These are phyloP conservation scores for Penicillium angulare DNA, from an alignment of 495 filamentous ascomycete species.

Conservation along the genomic window DNA sequence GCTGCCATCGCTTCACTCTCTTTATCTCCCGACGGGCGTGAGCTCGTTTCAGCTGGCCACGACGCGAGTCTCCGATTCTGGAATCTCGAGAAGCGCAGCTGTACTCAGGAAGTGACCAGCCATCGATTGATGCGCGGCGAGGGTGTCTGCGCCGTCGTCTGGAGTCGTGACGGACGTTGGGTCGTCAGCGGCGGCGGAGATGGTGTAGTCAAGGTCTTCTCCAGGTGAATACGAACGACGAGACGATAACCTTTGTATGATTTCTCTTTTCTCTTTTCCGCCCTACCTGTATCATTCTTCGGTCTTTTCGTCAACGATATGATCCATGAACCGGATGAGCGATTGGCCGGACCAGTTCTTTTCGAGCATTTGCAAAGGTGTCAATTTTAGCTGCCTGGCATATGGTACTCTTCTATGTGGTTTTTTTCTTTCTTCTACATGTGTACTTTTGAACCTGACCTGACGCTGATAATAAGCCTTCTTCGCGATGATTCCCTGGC, in stretches of 20 bases:
- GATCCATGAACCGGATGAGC: conserved; percentile 45
- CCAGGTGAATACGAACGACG: conserved; percentile 45
- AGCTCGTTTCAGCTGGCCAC: conserved; percentile 94
- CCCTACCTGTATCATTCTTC: conserved; percentile 26
- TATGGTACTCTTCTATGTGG: conserved; percentile 37
- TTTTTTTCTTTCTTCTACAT: conserved; percentile 25
- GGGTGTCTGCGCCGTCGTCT: conserved; percentile 87
- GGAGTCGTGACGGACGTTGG: conserved; percentile 91
- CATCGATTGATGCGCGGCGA: conserved; percentile 92
- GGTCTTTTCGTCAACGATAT: conserved; percentile 29
- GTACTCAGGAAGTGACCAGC: conserved; percentile 89
- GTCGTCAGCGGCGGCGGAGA: conserved; percentile 96
- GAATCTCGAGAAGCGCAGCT: conserved; percentile 91
- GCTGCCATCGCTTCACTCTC: conserved; percentile 87
- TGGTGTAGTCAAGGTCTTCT: conserved; percentile 94
- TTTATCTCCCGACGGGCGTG: conserved; percentile 85
- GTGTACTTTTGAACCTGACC: conserved; percentile 26
- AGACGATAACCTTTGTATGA: conserved; percentile 38
- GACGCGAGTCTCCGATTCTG: conserved; percentile 94
- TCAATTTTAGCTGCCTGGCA: conserved; percentile 34
- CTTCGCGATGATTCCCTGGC: conserved; percentile 28
- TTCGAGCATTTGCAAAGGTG: conserved; percentile 46
- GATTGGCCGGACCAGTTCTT: conserved; percentile 38
- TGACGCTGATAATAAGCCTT: conserved; percentile 23
- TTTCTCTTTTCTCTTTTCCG: conserved; percentile 18